Percentiles rank a stretch among this genome's conserved stretches.
phyloP scores from a whole-genome alignment of 495 filamentous ascomycete species.

The Penicillium parvum region DNA sequence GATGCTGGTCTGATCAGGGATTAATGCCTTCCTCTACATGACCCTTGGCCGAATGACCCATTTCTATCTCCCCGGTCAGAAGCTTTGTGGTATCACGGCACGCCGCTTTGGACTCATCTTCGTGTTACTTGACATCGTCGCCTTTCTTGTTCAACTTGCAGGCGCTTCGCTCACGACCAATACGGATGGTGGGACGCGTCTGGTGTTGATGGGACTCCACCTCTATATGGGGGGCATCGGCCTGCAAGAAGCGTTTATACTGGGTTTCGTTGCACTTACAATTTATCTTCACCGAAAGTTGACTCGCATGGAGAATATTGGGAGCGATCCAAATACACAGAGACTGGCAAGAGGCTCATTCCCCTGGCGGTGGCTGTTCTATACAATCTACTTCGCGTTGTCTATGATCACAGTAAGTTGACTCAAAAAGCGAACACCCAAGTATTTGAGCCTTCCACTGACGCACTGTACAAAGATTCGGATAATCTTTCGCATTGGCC shows the following conservation, averaged over 20 bases:
- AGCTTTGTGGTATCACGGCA: constrained; percentile 44
- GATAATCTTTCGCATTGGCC: constrained; percentile 55
- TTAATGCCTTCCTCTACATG: constrained; percentile 71
- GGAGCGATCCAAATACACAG: constrained; percentile 28
- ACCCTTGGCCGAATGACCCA: constrained; percentile 58
- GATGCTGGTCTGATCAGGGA: constrained; percentile 4
- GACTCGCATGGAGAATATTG: too few relatives aligned
- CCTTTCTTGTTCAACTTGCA: constrained; percentile 58
- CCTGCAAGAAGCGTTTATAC: constrained; percentile 56
- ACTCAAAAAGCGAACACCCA: too few relatives aligned
- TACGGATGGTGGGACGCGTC: constrained; percentile 9
- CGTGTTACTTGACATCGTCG: constrained; percentile 57
- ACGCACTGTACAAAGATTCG: constrained; percentile 5
- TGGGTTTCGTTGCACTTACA: constrained; percentile 45
- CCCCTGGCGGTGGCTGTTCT: constrained; percentile 42
- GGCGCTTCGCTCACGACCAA: constrained; percentile 38
- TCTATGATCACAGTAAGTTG: constrained; percentile 48
- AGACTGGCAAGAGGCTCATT: constrained; percentile 16
- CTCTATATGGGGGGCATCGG: constrained; percentile 52
- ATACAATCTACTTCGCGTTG: constrained; percentile 47
- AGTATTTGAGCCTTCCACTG: too few relatives aligned
- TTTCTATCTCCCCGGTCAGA: constrained; percentile 37
- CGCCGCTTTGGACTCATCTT: constrained; percentile 43
- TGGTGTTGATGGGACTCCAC: constrained; percentile 44
- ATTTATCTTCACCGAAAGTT: constrained; percentile 44